Conservation (phyloP, 805 yeast species). For the Candida tallmaniae region DNA sequence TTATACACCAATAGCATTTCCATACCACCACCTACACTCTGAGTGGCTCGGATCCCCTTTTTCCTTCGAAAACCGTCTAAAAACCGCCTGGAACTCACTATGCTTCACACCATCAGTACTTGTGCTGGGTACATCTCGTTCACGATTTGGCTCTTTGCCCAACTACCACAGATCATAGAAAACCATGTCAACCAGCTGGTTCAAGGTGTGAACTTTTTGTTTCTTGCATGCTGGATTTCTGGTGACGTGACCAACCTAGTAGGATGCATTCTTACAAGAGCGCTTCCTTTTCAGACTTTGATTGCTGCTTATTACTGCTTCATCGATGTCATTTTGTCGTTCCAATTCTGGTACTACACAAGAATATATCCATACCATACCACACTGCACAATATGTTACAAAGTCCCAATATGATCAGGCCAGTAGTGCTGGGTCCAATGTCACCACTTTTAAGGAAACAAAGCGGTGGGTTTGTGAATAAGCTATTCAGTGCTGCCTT, state of each 20-base stretch:
- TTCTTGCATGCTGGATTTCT: conserved; percentile 31
- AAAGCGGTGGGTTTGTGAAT: conserved; percentile 6
- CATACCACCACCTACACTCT: no score
- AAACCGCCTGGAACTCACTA: no score
- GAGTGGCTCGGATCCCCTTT: no score
- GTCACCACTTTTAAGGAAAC: conserved; percentile 9
- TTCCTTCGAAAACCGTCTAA: no score
- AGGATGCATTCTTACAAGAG: conserved; percentile 76
- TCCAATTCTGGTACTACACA: conserved; percentile 73
- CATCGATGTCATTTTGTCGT: conserved; percentile 63
- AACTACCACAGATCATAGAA: conserved; percentile 61
- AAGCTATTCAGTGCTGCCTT: conserved; percentile 7
- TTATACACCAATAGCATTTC: no score
- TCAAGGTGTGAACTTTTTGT: conserved; percentile 28
- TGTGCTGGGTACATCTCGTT: conserved; percentile 30
- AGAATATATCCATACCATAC: conserved; percentile 35
- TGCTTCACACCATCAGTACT: conserved; percentile 1
- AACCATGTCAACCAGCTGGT: conserved; percentile 44
- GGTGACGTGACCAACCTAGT: conserved; percentile 45
- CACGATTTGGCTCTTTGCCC: conserved; percentile 66
- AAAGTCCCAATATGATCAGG: conserved; percentile 33
- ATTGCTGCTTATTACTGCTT: conserved; percentile 69
- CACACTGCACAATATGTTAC: conserved; percentile 34
- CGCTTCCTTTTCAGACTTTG: conserved; percentile 73
- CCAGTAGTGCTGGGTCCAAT: not conserved